phyloP scores from a whole-genome alignment of 768 basidiomycete species.

The Lactifluus rugatus region DNA sequence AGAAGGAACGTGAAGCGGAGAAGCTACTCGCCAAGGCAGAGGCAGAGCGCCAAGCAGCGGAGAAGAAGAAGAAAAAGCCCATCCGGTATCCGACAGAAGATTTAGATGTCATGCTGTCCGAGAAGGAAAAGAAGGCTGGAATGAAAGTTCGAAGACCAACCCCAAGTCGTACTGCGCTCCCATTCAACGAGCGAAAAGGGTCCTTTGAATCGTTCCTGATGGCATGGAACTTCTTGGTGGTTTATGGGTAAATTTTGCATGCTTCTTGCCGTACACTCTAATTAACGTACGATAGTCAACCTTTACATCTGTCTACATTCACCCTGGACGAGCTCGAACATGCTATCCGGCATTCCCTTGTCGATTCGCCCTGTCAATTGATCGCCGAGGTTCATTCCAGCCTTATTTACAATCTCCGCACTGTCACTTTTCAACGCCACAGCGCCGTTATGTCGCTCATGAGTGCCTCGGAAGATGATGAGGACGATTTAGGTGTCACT shows the following conservation, averaged over 20 bases:
- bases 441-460: conserved; percentile 63
- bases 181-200: conserved; percentile 54
- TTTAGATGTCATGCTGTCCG: conserved; percentile 67
- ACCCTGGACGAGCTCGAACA: conserved; percentile 90
- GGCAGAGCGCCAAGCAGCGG: conserved; percentile 57
- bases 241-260: conserved; percentile 61
- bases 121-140: conserved; percentile 78
- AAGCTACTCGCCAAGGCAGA: conserved; percentile 59
- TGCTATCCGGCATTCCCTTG: conserved; percentile 65
- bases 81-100: conserved; percentile 92
- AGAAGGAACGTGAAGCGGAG: conserved; percentile 58
- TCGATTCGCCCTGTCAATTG: conserved; percentile 63
- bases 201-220: conserved; percentile 80
- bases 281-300: conserved; percentile 38
- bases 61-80: conserved; percentile 84
- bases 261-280: neutral
- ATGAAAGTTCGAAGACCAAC: conserved; percentile 56
- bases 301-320: conserved; percentile 78
- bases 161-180: conserved; percentile 50
- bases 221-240: conserved; percentile 90
- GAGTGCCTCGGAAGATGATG: conserved; percentile 32
- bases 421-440: conserved; percentile 67
- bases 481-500: conserved; percentile 42
- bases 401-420: conserved; percentile 83
- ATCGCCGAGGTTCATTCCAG: conserved; percentile 84